These are phyloP conservation scores for Elsinoe arachidis DNA, from an alignment of 2,329 filamentous ascomycete species.

Conservation along the genomic window DNA sequence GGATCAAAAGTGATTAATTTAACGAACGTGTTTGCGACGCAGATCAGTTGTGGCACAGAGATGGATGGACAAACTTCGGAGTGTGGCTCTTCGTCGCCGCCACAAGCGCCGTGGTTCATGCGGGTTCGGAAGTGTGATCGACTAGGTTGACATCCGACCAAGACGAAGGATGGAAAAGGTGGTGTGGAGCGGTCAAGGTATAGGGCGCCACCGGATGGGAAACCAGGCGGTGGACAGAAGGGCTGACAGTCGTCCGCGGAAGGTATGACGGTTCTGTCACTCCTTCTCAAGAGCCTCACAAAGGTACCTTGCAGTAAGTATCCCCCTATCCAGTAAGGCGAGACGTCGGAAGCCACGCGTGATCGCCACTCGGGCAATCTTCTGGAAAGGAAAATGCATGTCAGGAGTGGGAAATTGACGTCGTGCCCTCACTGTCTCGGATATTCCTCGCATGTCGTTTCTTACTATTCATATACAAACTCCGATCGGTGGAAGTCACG, in stretches of 20 bases:
- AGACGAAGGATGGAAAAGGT: slow-evolving; percentile 1
- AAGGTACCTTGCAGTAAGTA: not conserved
- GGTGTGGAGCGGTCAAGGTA: not conserved
- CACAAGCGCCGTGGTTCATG: slow-evolving; percentile 5
- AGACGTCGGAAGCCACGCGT: not conserved
- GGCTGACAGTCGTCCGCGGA: not conserved
- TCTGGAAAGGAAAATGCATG: not conserved
- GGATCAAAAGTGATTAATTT: not conserved
- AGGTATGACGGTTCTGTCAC: not conserved
- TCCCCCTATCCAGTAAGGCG: not conserved
- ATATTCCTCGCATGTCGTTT: not conserved
- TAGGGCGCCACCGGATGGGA: not conserved
- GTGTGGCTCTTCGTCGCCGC: not conserved
- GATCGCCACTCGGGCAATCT: not conserved
- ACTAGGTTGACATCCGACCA: not conserved
- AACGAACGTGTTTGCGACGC: slow-evolving; percentile 1
- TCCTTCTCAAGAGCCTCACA: not conserved
- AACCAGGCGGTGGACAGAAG: not conserved
- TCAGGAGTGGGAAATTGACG: not conserved
- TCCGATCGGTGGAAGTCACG: not conserved
- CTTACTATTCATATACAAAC: not conserved
- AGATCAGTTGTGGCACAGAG: not conserved
- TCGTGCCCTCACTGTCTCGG: not conserved
- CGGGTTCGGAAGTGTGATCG: not conserved
- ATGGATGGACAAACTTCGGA: not conserved